phyloP scores from a whole-genome alignment of 106 monocot species.

The Vanilla planifolia region DNA sequence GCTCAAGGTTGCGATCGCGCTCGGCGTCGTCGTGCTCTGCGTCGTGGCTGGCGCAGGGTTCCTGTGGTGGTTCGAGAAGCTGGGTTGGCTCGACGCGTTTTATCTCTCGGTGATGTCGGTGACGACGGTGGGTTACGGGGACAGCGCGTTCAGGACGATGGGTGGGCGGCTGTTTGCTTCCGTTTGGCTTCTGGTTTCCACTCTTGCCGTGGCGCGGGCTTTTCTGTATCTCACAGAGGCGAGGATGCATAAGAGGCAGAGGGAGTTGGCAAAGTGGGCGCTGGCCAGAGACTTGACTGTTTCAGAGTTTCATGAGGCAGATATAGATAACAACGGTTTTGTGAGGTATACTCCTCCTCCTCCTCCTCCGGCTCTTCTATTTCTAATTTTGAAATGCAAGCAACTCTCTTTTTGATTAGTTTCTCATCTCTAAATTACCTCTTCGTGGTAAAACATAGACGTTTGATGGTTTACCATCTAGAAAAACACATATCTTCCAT shows the following conservation, averaged over 20 bases:
- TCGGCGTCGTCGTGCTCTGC: conserved; percentile 56
- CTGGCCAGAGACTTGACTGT: conserved; percentile 67
- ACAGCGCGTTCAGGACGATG: conserved; percentile 61
- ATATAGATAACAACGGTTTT: conserved; percentile 77
- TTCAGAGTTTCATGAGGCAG: conserved; percentile 73
- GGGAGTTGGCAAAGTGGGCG: conserved; percentile 71
- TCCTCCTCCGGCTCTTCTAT: background rate
- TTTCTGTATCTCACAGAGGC: conserved; percentile 83
- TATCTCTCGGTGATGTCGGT: conserved; percentile 94
- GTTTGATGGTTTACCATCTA: no score
- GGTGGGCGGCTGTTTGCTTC: conserved; percentile 72
- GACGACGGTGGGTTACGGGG: conserved; percentile 93
- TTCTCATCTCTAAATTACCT: no score
- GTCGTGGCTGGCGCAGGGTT: conserved; percentile 50
- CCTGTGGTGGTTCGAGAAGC: conserved; percentile 45
- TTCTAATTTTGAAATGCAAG: no score
- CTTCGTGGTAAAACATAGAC: no score
- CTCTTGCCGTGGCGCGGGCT: conserved; percentile 76
- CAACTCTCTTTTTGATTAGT: no score
- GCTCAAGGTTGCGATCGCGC: conserved; percentile 67
- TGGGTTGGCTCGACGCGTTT: conserved; percentile 67
- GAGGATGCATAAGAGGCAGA: conserved; percentile 78
- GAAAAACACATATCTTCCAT: no score
- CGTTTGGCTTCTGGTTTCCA: conserved; percentile 71
- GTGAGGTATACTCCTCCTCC: conserved; percentile 45